Evolutionary conservation across 2,329 filamentous ascomycete genomes (phyloP).

Genomic region (Emmonsiellopsis sp.): DNA sequence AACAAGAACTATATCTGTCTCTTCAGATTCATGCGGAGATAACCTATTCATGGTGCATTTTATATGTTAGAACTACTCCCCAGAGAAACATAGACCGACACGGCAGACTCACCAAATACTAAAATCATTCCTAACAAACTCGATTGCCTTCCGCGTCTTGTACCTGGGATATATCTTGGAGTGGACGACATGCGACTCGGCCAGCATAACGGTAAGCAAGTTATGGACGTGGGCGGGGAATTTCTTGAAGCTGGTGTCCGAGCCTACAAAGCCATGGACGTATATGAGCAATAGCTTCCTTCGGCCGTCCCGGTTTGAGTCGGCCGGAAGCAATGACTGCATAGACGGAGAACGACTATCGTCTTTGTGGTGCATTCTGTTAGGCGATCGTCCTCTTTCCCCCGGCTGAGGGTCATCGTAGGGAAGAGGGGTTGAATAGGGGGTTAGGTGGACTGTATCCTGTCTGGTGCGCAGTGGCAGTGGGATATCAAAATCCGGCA

Average conservation of each 20-base stretch:
- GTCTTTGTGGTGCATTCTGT: neutral
- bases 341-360: slow-evolving; percentile 19
- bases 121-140: slow-evolving; percentile 71
- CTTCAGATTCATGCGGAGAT: slow-evolving; percentile 60
- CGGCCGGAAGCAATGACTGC: slow-evolving; percentile 21
- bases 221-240: slow-evolving; percentile 84
- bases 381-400: neutral
- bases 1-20: slow-evolving; percentile 70
- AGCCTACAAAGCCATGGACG: slow-evolving; percentile 85
- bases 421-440: neutral
- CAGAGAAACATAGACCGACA: neutral
- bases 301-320: slow-evolving; percentile 17
- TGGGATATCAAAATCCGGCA: neutral
- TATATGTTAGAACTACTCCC: neutral
- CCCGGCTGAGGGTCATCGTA: neutral
- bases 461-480: neutral
- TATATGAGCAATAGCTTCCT: slow-evolving; percentile 65
- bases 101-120: slow-evolving; percentile 54
- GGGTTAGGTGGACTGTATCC: slow-evolving; percentile 4
- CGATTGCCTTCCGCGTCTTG: slow-evolving; percentile 35
- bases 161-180: slow-evolving; percentile 53
- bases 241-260: slow-evolving; percentile 74
- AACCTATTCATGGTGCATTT: slow-evolving; percentile 41
- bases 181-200: slow-evolving; percentile 68
- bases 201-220: slow-evolving; percentile 56